These are phyloP conservation scores for Prunus dulcis DNA, from an alignment of 306 rosid species.

Conservation along the genomic window DNA sequence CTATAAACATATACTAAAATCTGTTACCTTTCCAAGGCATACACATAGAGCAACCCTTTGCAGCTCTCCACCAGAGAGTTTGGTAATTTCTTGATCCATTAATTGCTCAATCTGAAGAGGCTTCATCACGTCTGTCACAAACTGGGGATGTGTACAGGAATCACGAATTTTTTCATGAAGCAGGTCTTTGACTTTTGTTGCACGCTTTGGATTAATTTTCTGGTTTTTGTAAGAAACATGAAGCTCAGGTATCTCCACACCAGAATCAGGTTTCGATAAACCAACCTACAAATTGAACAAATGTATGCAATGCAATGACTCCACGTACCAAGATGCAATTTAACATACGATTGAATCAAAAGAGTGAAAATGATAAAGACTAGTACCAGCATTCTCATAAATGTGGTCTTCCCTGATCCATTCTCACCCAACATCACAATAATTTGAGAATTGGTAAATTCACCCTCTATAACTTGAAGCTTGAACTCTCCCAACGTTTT, in stretches of 20 bases:
- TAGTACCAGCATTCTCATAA: slow-evolving; percentile 96
- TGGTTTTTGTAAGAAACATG: slow-evolving; percentile 97
- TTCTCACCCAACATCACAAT: slow-evolving; percentile 97
- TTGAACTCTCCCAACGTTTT: slow-evolving; percentile 85
- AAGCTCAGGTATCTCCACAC: slow-evolving; percentile 84
- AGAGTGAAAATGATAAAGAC: background rate
- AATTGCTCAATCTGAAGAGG: slow-evolving; percentile 94
- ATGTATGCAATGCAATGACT: background rate
- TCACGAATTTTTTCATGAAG: slow-evolving; percentile 79
- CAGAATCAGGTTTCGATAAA: slow-evolving; percentile 70
- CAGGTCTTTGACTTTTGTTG: slow-evolving; percentile 67
- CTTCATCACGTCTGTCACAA: slow-evolving; percentile 92
- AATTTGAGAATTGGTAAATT: slow-evolving; percentile 97
- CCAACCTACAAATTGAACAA: slow-evolving; percentile 66
- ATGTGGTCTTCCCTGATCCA: slow-evolving; percentile 99
- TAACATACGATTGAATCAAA: background rate
- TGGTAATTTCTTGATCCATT: slow-evolving; percentile 95
- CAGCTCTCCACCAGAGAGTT: slow-evolving; percentile 99
- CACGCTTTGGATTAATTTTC: slow-evolving; percentile 73
- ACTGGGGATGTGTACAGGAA: slow-evolving; percentile 85
- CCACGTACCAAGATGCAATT: background rate
- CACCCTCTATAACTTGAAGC: slow-evolving; percentile 84
- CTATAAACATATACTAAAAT: too few species aligned
- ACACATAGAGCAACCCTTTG: slow-evolving; percentile 94
- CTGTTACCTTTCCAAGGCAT: slow-evolving; percentile 87